Conservation (phyloP, 352 stramenopile species). For the Phytophthora fragariae region DNA sequence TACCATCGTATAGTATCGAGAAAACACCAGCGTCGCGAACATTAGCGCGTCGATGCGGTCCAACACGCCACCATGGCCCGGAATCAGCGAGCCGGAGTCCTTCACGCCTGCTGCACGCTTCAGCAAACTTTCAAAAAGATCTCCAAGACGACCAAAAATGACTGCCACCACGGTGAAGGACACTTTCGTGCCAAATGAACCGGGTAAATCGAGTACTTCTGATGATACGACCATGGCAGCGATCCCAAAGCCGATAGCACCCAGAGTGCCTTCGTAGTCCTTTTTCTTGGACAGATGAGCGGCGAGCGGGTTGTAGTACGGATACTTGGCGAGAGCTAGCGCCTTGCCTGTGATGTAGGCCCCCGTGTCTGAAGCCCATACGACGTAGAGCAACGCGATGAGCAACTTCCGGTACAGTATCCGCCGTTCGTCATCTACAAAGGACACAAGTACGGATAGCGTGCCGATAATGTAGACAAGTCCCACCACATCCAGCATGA, state of each 20-base stretch:
- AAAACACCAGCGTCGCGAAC: constrained; percentile 82
- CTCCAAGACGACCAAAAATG: constrained; percentile 94
- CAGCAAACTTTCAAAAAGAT: constrained; percentile 96
- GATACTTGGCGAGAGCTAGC: constrained; percentile 87
- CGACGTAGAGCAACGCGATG: constrained; percentile 74
- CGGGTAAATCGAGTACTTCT: constrained; percentile 72
- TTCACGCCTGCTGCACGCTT: constrained; percentile 96
- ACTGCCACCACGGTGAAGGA: constrained; percentile 90
- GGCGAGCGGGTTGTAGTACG: constrained; percentile 82
- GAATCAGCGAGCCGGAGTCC: constrained; percentile 95
- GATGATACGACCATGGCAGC: constrained; percentile 84
- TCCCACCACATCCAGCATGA: constrained; percentile 60
- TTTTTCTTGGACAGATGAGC: constrained; percentile 96
- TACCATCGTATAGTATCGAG: constrained; percentile 55
- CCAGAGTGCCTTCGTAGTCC: constrained; percentile 95
- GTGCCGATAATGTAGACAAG: constrained; percentile 72
- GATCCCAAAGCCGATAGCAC: constrained; percentile 81
- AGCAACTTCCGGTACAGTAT: constrained; percentile 67
- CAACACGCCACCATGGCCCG: constrained; percentile 95
- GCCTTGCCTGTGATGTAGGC: constrained; percentile 94
- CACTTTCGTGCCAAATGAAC: constrained; percentile 78
- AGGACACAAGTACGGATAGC: constrained; percentile 63
- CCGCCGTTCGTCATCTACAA: constrained; percentile 67
- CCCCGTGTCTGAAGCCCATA: constrained; percentile 91
- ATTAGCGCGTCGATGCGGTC: constrained; percentile 96